A percentile compares a stretch with the other conserved stretches of the same genome.
phyloP scores from a whole-genome alignment of 1,139 yeast species.

The Zhuliangozyma parablackwelliae region DNA sequence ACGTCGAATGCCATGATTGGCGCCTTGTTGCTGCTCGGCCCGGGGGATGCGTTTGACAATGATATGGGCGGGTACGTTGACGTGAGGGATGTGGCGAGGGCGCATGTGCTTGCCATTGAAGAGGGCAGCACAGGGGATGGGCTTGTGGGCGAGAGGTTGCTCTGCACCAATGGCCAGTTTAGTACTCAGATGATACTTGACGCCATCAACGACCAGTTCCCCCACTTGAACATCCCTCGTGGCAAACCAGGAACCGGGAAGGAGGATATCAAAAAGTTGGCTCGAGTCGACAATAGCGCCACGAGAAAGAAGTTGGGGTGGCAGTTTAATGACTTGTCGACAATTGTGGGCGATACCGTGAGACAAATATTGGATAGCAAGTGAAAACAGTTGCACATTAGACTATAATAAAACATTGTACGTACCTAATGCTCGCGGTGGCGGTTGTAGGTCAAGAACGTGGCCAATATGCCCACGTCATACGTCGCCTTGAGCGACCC shows the following conservation, averaged over 20 bases:
- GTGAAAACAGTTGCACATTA: background rate
- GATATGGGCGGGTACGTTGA: slow-evolving; percentile 34
- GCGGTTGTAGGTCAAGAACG: slow-evolving; percentile 28
- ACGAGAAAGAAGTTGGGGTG: slow-evolving; percentile 27
- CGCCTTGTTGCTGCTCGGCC: slow-evolving; percentile 25
- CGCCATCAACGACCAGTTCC: slow-evolving; percentile 24
- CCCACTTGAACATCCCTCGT: slow-evolving; percentile 22
- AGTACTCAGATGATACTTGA: slow-evolving; percentile 31
- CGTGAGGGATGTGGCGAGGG: slow-evolving; percentile 38
- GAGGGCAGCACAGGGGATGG: slow-evolving; percentile 14
- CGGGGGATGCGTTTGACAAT: slow-evolving; percentile 19
- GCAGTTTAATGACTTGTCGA: slow-evolving; percentile 25
- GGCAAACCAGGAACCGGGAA: slow-evolving; percentile 24
- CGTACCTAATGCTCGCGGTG: slow-evolving; percentile 8
- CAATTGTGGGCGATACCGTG: slow-evolving; percentile 37
- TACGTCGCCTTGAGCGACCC: slow-evolving; percentile 35
- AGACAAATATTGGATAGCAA: slow-evolving; percentile 26
- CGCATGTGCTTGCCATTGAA: slow-evolving; percentile 30
- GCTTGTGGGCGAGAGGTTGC: slow-evolving; percentile 20
- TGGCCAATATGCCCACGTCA: slow-evolving; percentile 35
- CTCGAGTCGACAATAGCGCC: slow-evolving; percentile 16
- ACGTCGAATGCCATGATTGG: slow-evolving; percentile 32
- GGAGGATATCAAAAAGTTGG: slow-evolving; percentile 17
- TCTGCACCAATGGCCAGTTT: slow-evolving; percentile 25
- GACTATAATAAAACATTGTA: background rate